Conservation (phyloP, 352 stramenopile genomes). For the Pythium phragmiticola region DNA sequence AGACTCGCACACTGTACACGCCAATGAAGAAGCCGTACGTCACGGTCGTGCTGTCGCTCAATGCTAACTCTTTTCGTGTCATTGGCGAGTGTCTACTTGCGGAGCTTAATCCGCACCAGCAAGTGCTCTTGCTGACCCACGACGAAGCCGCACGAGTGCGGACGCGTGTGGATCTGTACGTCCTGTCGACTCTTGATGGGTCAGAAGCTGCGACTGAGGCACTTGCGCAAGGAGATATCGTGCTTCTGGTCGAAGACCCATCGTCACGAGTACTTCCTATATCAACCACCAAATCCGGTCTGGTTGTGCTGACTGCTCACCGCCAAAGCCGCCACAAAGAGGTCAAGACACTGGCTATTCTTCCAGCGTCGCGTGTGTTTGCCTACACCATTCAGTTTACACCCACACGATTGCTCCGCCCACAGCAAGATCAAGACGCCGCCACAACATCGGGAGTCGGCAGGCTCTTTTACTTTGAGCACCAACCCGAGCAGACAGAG, state of each 20-base stretch:
- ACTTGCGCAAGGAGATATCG: background rate
- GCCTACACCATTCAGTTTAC: background rate
- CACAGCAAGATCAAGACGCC: background rate
- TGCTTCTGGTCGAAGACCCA: background rate
- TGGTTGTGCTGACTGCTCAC: background rate
- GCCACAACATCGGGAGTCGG: background rate
- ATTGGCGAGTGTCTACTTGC: slow-evolving; percentile 35
- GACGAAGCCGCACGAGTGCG: background rate
- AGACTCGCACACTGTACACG: background rate
- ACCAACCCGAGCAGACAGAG: background rate
- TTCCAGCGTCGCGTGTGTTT: background rate
- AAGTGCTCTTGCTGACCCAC: slow-evolving; percentile 29
- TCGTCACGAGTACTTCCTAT: background rate
- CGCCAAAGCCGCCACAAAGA: background rate
- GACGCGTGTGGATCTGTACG: background rate
- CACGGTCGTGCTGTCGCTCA: background rate
- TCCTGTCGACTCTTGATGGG: background rate
- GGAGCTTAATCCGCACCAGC: slow-evolving; percentile 12
- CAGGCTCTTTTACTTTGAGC: background rate
- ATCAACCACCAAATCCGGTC: background rate
- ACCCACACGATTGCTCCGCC: background rate
- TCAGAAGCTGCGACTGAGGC: background rate
- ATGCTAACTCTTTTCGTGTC: background rate
- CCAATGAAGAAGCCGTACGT: background rate
- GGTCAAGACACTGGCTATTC: background rate